Conservation (phyloP, 495 filamentous ascomycete genomes). For the Daldinia loculata region DNA sequence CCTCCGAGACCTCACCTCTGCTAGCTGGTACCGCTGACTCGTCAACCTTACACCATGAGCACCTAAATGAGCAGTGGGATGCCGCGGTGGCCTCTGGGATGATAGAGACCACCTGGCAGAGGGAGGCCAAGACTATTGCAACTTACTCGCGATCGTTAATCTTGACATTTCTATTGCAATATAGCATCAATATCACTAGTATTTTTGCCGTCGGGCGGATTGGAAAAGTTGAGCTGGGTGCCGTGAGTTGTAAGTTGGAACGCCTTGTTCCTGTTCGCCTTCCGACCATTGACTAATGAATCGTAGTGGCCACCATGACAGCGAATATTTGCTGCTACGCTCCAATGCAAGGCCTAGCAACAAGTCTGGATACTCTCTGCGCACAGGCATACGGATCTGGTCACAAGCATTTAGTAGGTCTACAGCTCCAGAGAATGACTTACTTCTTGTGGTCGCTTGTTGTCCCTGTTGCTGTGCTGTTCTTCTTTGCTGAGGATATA, state of each 20-base stretch:
- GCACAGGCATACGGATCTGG: conserved; percentile 79
- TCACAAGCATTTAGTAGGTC: conserved; percentile 70
- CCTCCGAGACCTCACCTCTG: conserved; percentile 55
- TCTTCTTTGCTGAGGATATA: conserved; percentile 65
- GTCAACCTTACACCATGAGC: conserved; percentile 42
- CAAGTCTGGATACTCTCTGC: conserved; percentile 76
- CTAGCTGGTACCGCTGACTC: conserved; percentile 32
- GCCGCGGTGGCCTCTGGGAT: conserved; percentile 75
- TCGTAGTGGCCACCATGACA: conserved; percentile 70
- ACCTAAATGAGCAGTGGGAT: conserved; percentile 73
- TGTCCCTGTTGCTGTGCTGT: conserved; percentile 69
- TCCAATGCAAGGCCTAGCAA: conserved; percentile 74
- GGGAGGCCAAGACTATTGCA: conserved; percentile 73
- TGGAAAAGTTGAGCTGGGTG: conserved; percentile 69
- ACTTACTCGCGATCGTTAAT: conserved; percentile 68
- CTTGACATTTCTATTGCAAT: conserved; percentile 76
- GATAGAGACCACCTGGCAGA: conserved; percentile 84
- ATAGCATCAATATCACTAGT: conserved; percentile 72
- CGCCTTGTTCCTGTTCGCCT: too few relatives aligned
- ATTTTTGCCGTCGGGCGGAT: conserved; percentile 74
- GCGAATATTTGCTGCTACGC: conserved; percentile 78
- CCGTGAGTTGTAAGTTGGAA: conserved; percentile 60
- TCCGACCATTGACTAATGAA: conserved; percentile 13
- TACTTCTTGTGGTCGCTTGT: conserved; percentile 70
- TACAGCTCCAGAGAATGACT: conserved; percentile 76